Percentiles rank a stretch among this genome's conserved stretches.
Conservation (phyloP, 176 grass and related monocot species). For the Cymbopogon citratus region DNA sequence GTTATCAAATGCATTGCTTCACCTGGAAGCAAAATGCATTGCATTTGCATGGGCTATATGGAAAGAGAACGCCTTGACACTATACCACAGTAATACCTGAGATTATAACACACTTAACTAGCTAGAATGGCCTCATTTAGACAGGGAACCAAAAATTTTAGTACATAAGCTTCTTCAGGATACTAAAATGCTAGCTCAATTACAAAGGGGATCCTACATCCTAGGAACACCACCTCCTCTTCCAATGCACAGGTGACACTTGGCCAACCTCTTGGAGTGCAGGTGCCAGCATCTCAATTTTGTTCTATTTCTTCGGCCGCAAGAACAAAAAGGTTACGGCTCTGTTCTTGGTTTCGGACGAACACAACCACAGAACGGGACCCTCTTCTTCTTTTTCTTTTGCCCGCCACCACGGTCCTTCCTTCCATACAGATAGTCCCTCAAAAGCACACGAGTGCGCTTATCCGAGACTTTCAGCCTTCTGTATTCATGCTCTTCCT, state of each 20-base stretch:
- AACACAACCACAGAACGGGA: slow-evolving; percentile 72
- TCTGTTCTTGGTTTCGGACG: slow-evolving; percentile 49
- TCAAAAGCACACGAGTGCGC: slow-evolving; percentile 65
- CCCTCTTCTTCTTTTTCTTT: slow-evolving; percentile 44
- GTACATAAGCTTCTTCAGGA: slow-evolving; percentile 26
- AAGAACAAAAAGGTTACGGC: slow-evolving; percentile 26
- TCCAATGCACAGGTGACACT: neutral
- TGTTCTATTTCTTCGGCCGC: slow-evolving; percentile 14
- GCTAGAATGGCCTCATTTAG: slow-evolving; percentile 30
- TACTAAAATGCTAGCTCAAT: slow-evolving; percentile 31
- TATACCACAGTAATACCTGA: neutral
- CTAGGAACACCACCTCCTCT: slow-evolving; percentile 1
- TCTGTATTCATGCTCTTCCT: slow-evolving; percentile 63
- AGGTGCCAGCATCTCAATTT: neutral
- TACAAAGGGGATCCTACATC: slow-evolving; percentile 21
- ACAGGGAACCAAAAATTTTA: slow-evolving; percentile 13
- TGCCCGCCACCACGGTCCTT: slow-evolving; percentile 30
- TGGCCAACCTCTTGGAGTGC: slow-evolving; percentile 10
- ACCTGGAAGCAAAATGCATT: neutral
- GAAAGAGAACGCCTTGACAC: neutral
- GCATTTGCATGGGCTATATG: neutral
- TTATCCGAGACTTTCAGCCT: slow-evolving; percentile 48
- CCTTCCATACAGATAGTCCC: slow-evolving; percentile 90
- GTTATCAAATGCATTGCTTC: neutral
- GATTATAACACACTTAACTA: slow-evolving; percentile 5